A percentile compares a stretch with the other conserved stretches of the same genome.
Evolutionary conservation across 345 rosid genomes (phyloP).

Genomic region (Melaleuca quinquenervia): DNA sequence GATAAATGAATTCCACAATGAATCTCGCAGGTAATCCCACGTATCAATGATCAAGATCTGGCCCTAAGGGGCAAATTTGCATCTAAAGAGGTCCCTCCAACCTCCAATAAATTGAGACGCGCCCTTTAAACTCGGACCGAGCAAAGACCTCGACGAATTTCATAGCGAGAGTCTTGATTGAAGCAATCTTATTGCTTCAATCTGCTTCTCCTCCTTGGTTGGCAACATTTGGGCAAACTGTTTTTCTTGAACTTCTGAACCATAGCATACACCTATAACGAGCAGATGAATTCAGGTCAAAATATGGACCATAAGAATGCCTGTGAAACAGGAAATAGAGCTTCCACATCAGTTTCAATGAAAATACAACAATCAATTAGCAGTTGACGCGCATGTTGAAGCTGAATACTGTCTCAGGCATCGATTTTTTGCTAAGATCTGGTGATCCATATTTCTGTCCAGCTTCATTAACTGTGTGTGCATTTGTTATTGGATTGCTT

Average conservation of each 20-base stretch:
- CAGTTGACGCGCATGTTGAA: background rate
- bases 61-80: background rate
- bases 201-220: slow-evolving; percentile 6
- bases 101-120: background rate
- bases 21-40: background rate
- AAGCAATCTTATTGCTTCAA: slow-evolving; percentile 4
- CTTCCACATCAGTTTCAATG: background rate
- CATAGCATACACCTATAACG: slow-evolving; percentile 43
- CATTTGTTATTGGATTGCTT: background rate
- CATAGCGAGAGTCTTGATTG: background rate
- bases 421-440: background rate
- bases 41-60: background rate
- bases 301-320: background rate
- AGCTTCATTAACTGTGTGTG: background rate
- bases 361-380: background rate
- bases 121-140: background rate
- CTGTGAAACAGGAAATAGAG: background rate
- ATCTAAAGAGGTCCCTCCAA: background rate
- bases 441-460: background rate
- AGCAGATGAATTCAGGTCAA: background rate
- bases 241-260: slow-evolving; percentile 45
- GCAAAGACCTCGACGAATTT: background rate
- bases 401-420: background rate
- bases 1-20: background rate
- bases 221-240: slow-evolving; percentile 1